Conservation (phyloP, 495 filamentous ascomycete genomes). For the Penicillium desertorum region DNA sequence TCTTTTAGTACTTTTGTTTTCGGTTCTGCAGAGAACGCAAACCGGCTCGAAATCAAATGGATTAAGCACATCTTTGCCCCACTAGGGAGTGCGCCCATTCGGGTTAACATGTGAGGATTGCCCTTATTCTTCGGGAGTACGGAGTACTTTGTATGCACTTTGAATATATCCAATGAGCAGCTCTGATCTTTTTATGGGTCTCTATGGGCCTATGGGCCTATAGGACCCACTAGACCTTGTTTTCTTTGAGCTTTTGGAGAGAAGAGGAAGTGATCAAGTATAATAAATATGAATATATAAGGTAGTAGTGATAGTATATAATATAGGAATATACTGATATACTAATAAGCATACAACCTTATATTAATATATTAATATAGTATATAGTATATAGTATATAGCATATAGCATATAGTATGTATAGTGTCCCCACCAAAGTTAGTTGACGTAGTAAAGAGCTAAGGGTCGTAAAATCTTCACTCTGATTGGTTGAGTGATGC, state of each 20-base stretch:
- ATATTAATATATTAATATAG: no score
- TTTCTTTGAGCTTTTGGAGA: neutral
- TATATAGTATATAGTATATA: no score
- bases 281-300: no score
- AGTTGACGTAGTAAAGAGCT: slow-evolving; percentile 46
- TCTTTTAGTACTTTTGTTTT: neutral
- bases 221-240: slow-evolving; percentile 10
- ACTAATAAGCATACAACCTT: no score
- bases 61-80: slow-evolving; percentile 25
- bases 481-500: slow-evolving; percentile 36
- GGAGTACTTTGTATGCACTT: neutral
- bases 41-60: slow-evolving; percentile 14
- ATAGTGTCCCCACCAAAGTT: no score
- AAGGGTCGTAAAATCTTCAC: slow-evolving; percentile 34
- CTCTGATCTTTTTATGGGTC: slow-evolving; percentile 2
- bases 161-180: neutral
- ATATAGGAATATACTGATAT: no score
- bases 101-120: slow-evolving; percentile 11
- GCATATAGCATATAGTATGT: no score
- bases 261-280: neutral
- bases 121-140: neutral
- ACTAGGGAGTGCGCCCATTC: slow-evolving; percentile 13
- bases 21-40: slow-evolving; percentile 1
- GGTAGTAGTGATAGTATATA: no score
- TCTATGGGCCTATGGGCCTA: slow-evolving; percentile 7